phyloP scores from a whole-genome alignment of 208 protist species.

The Kentomonas sorsogonicus region DNA sequence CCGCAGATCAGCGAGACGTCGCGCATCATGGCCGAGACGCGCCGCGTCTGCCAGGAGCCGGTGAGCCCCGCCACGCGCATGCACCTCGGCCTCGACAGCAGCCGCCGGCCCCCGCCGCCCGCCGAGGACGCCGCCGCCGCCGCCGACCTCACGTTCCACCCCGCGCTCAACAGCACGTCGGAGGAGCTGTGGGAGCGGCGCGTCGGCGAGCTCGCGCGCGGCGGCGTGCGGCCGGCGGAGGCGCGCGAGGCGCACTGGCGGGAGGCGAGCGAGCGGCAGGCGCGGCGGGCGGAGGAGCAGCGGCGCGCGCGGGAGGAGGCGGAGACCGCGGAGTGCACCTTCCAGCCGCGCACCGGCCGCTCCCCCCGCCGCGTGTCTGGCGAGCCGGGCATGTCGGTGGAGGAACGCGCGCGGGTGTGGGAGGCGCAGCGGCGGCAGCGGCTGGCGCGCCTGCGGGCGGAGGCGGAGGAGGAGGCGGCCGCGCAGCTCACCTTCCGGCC shows the following conservation, averaged over 20 bases:
- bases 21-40: constrained; percentile 37
- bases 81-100: constrained; percentile 16
- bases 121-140: not conserved
- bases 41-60: constrained; percentile 18
- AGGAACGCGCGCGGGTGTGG: constrained; percentile 46
- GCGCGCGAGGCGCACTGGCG: constrained; percentile 59
- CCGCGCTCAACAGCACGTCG: constrained; percentile 32
- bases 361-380: constrained; percentile 32
- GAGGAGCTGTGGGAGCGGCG: constrained; percentile 44
- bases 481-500: constrained; percentile 67
- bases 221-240: constrained; percentile 30
- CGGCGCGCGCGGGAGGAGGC: constrained; percentile 40
- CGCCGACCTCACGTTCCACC: constrained; percentile 33
- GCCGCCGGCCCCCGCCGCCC: constrained; percentile 16
- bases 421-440: constrained; percentile 40
- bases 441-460: constrained; percentile 28
- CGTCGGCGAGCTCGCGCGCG: constrained; percentile 32
- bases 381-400: constrained; percentile 28
- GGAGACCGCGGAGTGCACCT: constrained; percentile 55
- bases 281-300: constrained; percentile 45
- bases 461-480: constrained; percentile 23
- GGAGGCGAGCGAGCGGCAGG: constrained; percentile 26
- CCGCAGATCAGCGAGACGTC: constrained; percentile 43
- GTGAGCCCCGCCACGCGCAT: constrained; percentile 10
- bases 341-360: constrained; percentile 50